Base-by-base conservation (phyloP, 441 rosid species). In the Rhodomyrtus psidioides region DNA sequence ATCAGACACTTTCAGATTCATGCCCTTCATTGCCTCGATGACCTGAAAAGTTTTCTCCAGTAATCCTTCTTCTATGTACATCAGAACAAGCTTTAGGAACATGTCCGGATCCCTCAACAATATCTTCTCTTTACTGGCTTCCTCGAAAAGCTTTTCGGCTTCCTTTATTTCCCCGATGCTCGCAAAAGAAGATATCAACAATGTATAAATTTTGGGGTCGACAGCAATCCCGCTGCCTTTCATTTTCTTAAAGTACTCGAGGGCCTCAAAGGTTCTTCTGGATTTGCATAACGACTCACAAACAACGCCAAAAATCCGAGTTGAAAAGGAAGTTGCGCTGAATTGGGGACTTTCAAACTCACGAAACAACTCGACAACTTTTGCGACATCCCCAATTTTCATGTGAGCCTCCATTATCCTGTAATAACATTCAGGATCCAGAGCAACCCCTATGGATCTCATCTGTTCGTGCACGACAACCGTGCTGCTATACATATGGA, bases 401-500 rank as follows among this genome's bases (percentile, higher is more conserved):
- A 91, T 87, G 84, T 93, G 88, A 65, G 98, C 98, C 91, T 93
- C 95, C 94, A 95, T 94, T 34, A 93, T 83, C 89, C 88, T 91
- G 87, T 89, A 92, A 89, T 94, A 96, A 86, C 95, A 92, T 27
- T 90, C 90, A 4, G 94, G 89, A 87, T 93, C 91, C 86, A 90
- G 85, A 79, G 83, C 90, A 88, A 93, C 86, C 53, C 87, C 91
- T 6, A 85, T 87, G 12, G 86, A 89, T 89, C 89, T 92, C 92
- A 95, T 86, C 85, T 86, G 93, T 83, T 92, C 92, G 54, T 90
- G 91, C 53, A 92, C 91, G n/a, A 83, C 70, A 84, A 93, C 84
- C 42, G 98, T 92, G 88, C 94, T 91, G 62, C 94, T 88, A 86
- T 89, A 96, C 99, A 96, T 95, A 82, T 96, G 98, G 57, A 95